These are phyloP conservation scores for Lophium mytilinum DNA, from an alignment of 495 filamentous ascomycete genomes.

Conservation along the genomic window DNA sequence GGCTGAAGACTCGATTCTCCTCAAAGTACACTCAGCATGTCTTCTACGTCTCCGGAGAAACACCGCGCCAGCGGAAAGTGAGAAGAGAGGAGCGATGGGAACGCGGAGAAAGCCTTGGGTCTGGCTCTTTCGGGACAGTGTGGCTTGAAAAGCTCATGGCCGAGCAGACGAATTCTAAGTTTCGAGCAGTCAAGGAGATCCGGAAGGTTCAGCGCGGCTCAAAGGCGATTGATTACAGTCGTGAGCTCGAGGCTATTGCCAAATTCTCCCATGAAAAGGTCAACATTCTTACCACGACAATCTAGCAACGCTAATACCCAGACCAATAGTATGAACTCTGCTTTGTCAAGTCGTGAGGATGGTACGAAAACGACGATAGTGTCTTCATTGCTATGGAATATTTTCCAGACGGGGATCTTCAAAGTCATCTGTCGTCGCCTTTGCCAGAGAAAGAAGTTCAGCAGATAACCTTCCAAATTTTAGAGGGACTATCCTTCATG, in stretches of 20 bases:
- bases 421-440: slow-evolving; percentile 3
- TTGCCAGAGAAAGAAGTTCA: slow-evolving; percentile 9
- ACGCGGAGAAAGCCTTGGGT: slow-evolving; percentile 7
- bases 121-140: slow-evolving; percentile 14
- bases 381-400: slow-evolving; percentile 41
- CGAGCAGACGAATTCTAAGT: not conserved
- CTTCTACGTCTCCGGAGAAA: slow-evolving; percentile 12
- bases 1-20: slow-evolving; percentile 26
- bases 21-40: slow-evolving; percentile 24
- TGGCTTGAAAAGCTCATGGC: slow-evolving; percentile 8
- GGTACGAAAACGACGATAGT: slow-evolving; percentile 31
- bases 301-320: too few relatives aligned
- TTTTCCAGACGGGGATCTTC: slow-evolving; percentile 31
- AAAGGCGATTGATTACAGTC: slow-evolving; percentile 9
- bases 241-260: slow-evolving; percentile 23
- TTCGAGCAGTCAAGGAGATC: slow-evolving; percentile 22
- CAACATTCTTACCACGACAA: not conserved
- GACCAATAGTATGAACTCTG: not conserved
- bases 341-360: slow-evolving; percentile 35
- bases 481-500: slow-evolving; percentile 21
- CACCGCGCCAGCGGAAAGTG: slow-evolving; percentile 4
- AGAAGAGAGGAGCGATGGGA: slow-evolving; percentile 9
- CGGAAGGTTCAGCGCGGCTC: not conserved
- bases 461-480: slow-evolving; percentile 13
- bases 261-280: slow-evolving; percentile 23